Evolutionary conservation across 169 alveolate species (phyloP).

Genomic region (Eimeria necatrix): DNA sequence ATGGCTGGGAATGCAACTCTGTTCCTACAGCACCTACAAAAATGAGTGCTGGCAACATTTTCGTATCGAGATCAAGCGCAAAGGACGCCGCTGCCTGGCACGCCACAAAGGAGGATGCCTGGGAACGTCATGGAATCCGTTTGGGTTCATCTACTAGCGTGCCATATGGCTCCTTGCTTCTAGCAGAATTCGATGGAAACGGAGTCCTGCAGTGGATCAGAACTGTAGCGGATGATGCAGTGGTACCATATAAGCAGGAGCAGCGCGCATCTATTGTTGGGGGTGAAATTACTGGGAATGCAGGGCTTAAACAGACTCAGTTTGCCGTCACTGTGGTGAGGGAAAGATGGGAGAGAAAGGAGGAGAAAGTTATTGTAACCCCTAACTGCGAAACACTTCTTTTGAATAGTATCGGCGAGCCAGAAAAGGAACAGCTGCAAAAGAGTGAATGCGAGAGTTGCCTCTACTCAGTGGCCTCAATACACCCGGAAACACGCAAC

Average conservation of each 20-base stretch:
- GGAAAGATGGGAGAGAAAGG: conserved; percentile 41
- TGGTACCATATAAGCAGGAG: neutral
- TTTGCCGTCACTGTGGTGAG: conserved; percentile 43
- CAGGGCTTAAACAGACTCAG: neutral
- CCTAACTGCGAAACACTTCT: conserved; percentile 47
- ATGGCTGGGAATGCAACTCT: conserved; percentile 67
- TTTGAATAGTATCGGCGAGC: conserved; percentile 17
- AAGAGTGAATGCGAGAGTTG: conserved; percentile 35
- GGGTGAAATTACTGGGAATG: neutral
- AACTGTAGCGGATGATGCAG: neutral
- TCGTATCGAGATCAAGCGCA: neutral
- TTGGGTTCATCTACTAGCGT: conserved; percentile 39
- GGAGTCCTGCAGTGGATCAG: conserved; percentile 20
- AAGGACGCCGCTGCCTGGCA: conserved; percentile 2
- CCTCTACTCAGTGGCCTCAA: conserved; percentile 33
- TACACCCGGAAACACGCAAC: conserved; percentile 17
- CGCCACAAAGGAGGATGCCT: conserved; percentile 15
- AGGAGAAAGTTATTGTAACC: neutral
- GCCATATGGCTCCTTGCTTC: conserved; percentile 41
- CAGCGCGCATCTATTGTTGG: conserved; percentile 39
- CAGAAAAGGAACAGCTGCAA: neutral
- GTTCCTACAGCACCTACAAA: neutral
- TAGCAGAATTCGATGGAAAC: conserved; percentile 32
- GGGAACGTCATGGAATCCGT: conserved; percentile 62
- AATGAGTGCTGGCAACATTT: neutral